These are phyloP conservation scores for Aspergillus tubingensis DNA, from an alignment of 2,329 filamentous ascomycete species.

Conservation along the genomic window DNA sequence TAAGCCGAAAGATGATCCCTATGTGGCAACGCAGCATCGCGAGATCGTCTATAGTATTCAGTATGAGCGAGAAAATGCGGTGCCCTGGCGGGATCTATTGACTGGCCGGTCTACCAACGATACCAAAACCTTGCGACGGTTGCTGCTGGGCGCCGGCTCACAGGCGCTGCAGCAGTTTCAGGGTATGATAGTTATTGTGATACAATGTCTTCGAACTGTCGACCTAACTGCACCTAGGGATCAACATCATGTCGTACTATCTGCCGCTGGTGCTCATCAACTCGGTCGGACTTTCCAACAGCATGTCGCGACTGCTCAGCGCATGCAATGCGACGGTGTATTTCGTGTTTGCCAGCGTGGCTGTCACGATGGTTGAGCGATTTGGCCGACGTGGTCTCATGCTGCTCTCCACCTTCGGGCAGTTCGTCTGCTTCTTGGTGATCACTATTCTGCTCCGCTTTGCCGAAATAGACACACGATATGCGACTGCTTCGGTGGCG, in stretches of 20 bases:
- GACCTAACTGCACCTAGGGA: conserved; percentile 24
- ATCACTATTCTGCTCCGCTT: conserved; percentile 54
- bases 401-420: conserved; percentile 55
- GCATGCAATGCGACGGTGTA: conserved; percentile 56
- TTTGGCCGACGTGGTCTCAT: conserved; percentile 60
- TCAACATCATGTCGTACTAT: conserved; percentile 48
- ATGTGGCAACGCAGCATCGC: conserved; percentile 45
- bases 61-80: conserved; percentile 53
- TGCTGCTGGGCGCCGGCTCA: conserved; percentile 56
- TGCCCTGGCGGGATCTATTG: conserved; percentile 54
- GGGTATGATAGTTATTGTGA: conserved; percentile 30
- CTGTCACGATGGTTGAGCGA: conserved; percentile 51
- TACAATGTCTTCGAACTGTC: background rate
- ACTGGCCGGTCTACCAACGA: conserved; percentile 45
- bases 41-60: conserved; percentile 52
- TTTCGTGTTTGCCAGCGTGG: conserved; percentile 51
- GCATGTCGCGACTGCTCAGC: conserved; percentile 56
- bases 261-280: conserved; percentile 61
- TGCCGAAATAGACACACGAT: conserved; percentile 22
- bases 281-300: conserved; percentile 56
- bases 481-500: conserved; percentile 41
- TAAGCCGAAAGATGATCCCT: conserved; percentile 48
- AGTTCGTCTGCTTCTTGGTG: conserved; percentile 53
- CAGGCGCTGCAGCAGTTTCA: conserved; percentile 55
- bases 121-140: conserved; percentile 53